Evolutionary conservation across 768 basidiomycete genomes (phyloP).

Genomic region (Mycena polygramma): DNA sequence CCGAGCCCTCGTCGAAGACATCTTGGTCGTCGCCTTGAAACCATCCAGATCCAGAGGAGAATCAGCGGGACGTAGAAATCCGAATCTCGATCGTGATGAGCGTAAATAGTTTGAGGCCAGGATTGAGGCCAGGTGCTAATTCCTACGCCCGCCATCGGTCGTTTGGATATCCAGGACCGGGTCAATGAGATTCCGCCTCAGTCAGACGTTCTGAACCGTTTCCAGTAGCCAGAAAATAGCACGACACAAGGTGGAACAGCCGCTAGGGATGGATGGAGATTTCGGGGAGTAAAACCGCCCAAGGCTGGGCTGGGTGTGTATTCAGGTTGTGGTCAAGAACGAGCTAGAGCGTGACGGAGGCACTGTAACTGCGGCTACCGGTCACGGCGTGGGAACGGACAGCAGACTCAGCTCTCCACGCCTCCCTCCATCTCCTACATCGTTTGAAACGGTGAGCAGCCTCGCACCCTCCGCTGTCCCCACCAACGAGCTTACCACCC

Average conservation of each 20-base stretch:
- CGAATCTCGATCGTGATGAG: not conserved
- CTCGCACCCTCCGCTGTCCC: not conserved
- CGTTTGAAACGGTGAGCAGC: conserved; percentile 58
- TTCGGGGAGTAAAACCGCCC: not conserved
- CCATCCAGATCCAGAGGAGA: no score
- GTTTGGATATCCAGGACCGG: not conserved
- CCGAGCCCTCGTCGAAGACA: no score
- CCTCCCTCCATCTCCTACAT: conserved; percentile 39
- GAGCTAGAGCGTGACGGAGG: not conserved
- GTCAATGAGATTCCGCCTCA: no score
- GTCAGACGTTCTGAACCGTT: no score
- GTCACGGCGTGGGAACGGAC: conserved; percentile 19
- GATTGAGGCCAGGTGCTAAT: not conserved
- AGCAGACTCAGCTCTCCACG: conserved; percentile 23
- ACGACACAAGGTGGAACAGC: not conserved
- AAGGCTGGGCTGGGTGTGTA: conserved; percentile 5
- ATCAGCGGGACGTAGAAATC: not conserved
- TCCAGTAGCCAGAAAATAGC: not conserved
- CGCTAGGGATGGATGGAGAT: not conserved
- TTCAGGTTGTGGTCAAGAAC: not conserved
- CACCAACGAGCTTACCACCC: conserved; percentile 13
- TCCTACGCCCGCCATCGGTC: no score
- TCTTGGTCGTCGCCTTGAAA: no score
- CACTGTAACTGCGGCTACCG: conserved; percentile 5
- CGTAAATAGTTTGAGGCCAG: not conserved